A percentile compares a stretch with the other conserved stretches of the same genome.
These are phyloP conservation scores for Talaromyces sp. DNA, from an alignment of 2,329 filamentous ascomycete genomes.

Conservation along the genomic window DNA sequence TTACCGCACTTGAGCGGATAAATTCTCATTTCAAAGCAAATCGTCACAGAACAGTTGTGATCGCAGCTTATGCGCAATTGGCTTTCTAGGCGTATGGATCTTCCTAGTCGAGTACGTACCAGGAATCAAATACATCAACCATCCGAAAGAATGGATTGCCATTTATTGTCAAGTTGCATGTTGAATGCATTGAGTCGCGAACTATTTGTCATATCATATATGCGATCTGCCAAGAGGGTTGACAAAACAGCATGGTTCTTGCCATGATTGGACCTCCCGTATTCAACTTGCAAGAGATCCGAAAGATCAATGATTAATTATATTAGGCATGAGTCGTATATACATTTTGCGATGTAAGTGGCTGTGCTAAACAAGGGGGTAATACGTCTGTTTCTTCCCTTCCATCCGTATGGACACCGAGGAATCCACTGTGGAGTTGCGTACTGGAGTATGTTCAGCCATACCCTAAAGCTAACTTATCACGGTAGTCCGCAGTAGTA, in stretches of 20 bases:
- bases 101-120: not conserved
- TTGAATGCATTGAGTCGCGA: not conserved
- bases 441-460: not conserved
- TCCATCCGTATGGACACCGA: not conserved
- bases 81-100: not conserved
- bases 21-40: not conserved
- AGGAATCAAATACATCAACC: not conserved
- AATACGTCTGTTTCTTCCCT: not conserved
- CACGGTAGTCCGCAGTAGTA: not conserved
- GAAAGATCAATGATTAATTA: not conserved
- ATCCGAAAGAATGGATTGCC: not conserved
- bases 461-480: not conserved
- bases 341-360: not conserved
- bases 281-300: not conserved
- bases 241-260: not conserved
- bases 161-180: not conserved
- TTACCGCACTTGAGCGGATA: not conserved
- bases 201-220: not conserved
- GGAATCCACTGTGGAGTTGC: not conserved
- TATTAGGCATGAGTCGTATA: not conserved
- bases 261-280: not conserved
- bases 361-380: not conserved
- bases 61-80: not conserved
- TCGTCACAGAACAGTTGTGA: not conserved
- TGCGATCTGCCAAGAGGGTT: not conserved